These are phyloP conservation scores for Breynia disticha DNA, from an alignment of 441 rosid genomes.

Conservation along the genomic window DNA sequence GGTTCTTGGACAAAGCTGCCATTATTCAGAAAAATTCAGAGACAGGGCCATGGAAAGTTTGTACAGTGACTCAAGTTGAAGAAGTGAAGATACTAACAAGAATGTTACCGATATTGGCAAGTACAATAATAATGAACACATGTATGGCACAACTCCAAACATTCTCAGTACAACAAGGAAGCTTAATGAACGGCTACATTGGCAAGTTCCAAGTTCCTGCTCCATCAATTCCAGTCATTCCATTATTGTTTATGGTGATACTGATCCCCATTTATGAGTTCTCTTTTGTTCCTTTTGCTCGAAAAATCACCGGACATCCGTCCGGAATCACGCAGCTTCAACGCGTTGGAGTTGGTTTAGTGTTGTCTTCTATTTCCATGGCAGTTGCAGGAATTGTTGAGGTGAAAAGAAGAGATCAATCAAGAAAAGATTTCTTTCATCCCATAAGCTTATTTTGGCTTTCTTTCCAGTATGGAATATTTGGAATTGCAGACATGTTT, in stretches of 20 bases:
- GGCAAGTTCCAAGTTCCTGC: conserved; percentile 25
- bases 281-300: conserved; percentile 28
- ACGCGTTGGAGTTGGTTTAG: conserved; percentile 35
- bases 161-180: conserved; percentile 33
- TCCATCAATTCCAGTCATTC: conserved; percentile 34
- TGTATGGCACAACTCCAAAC: conserved; percentile 52
- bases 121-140: conserved; percentile 56
- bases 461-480: conserved; percentile 33
- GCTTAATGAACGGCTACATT: conserved; percentile 20
- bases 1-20: conserved; percentile 44
- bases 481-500: conserved; percentile 44
- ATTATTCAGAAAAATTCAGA: conserved; percentile 15
- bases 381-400: conserved; percentile 25
- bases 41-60: conserved; percentile 19
- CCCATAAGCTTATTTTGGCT: conserved; percentile 36
- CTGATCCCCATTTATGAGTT: conserved; percentile 33
- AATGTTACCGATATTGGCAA: conserved; percentile 41
- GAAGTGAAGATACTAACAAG: conserved; percentile 48
- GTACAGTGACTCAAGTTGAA: conserved; percentile 55
- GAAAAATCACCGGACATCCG: conserved; percentile 34
- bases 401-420: conserved; percentile 33
- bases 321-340: conserved; percentile 39
- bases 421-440: background rate
- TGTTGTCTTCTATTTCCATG: conserved; percentile 37
- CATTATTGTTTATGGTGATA: conserved; percentile 29